phyloP scores from a whole-genome alignment of 495 filamentous ascomycete genomes.

The Hapsidospora chrysogenum region DNA sequence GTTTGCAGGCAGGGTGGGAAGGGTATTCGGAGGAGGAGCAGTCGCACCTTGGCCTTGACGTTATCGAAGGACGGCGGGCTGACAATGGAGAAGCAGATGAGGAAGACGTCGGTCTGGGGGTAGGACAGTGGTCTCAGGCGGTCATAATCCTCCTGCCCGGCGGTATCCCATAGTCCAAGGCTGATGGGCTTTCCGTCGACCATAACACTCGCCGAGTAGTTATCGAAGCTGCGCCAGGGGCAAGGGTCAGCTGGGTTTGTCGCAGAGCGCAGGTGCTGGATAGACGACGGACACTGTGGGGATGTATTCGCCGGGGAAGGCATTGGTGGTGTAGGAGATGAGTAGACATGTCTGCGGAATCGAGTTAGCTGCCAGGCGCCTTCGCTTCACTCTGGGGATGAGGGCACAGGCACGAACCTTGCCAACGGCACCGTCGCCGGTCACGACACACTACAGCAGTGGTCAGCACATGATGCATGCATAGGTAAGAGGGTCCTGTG shows the following conservation, averaged over 20 bases:
- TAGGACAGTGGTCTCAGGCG: conserved; percentile 89
- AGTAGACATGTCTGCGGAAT: conserved; percentile 82
- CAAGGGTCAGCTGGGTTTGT: conserved; percentile 11
- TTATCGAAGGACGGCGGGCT: conserved; percentile 96
- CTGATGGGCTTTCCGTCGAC: conserved; percentile 96
- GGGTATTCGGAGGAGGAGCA: neutral
- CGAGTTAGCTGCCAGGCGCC: conserved; percentile 12
- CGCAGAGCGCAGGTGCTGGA: too few relatives aligned
- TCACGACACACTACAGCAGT: conserved; percentile 72
- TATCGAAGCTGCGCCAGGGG: conserved; percentile 66
- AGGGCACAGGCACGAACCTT: conserved; percentile 52
- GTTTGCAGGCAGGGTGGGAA: neutral
- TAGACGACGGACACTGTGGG: conserved; percentile 73
- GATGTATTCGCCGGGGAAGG: conserved; percentile 97
- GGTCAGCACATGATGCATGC: neutral
- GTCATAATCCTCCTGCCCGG: conserved; percentile 97
- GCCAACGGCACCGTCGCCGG: conserved; percentile 95
- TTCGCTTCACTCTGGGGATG: neutral
- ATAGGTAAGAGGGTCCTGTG: conserved; percentile 9
- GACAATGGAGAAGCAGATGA: conserved; percentile 97
- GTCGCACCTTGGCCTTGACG: conserved; percentile 78
- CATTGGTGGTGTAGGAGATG: conserved; percentile 98
- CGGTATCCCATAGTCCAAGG: conserved; percentile 95
- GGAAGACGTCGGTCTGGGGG: conserved; percentile 93
- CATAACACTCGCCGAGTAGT: conserved; percentile 98